A percentile compares a stretch with the other conserved stretches of the same genome.
Conservation (phyloP, 768 basidiomycete species). For the Suillus subalutaceus region DNA sequence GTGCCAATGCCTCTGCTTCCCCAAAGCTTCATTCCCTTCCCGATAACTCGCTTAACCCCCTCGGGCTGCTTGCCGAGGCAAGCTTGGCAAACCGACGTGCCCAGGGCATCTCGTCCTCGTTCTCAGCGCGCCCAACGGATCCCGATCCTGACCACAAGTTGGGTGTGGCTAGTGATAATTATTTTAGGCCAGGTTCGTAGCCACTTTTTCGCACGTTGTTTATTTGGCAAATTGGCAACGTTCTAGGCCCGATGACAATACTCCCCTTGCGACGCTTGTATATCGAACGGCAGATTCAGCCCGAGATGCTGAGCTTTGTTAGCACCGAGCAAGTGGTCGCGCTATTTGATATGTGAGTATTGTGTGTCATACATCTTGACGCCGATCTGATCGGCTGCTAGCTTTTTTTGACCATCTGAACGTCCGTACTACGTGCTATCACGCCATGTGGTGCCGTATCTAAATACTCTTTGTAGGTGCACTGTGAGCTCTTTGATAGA, state of each 20-base stretch:
- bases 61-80: slow-evolving; percentile 91
- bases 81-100: slow-evolving; percentile 76
- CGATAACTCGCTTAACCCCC: slow-evolving; percentile 89
- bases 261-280: slow-evolving; percentile 79
- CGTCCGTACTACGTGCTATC: slow-evolving; percentile 43
- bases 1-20: slow-evolving; percentile 47
- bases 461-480: slow-evolving; percentile 51
- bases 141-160: slow-evolving; percentile 51
- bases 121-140: slow-evolving; percentile 41
- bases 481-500: slow-evolving; percentile 79
- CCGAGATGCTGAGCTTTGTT: slow-evolving; percentile 91
- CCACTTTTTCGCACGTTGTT: slow-evolving; percentile 6
- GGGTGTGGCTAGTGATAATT: slow-evolving; percentile 84
- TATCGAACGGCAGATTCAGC: slow-evolving; percentile 89
- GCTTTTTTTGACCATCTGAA: slow-evolving; percentile 79
- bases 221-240: slow-evolving; percentile 14
- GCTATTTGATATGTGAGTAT: slow-evolving; percentile 83
- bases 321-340: slow-evolving; percentile 87
- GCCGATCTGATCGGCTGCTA: slow-evolving; percentile 31
- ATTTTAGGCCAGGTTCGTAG: slow-evolving; percentile 84
- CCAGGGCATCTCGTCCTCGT: slow-evolving; percentile 46
- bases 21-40: slow-evolving; percentile 91
- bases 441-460: slow-evolving; percentile 7
- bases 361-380: slow-evolving; percentile 7
- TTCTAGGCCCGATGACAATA: slow-evolving; percentile 82